Evolutionary conservation across 75 land plant species (phyloP), one percentile per base, ranked within the genome.

Genomic region (Sequoia sempervirens): DNA sequence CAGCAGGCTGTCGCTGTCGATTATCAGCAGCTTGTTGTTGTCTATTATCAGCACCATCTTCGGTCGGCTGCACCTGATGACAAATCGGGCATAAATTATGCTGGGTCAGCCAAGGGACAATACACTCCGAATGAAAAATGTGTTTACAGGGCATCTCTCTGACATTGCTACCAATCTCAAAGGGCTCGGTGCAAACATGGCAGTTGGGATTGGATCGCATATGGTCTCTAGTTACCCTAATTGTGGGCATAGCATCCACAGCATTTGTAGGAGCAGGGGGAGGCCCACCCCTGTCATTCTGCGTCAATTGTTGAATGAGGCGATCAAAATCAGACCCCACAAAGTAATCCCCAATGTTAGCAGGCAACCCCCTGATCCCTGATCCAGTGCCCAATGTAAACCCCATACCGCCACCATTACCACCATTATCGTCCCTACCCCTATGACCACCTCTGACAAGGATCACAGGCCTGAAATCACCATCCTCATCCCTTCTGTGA

Each of bases 191-290:
- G 64, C 94, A 92, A 34, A 92, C 89, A 15, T 91, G 90, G 66
- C 92, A 92, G 46, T 87, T 86, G 3, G 90, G 69, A 79, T 89
- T 88, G 5, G 78, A 82, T 15, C 83, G 73, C 15, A 89, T 83
- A 82, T 91, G 91, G 78, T 83, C 80, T 7, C 83, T 86, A 0
- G 38, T 86, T 26, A 92, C 88, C 82, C 85, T 88, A 36, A 94
- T 52, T 11, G 91, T 91, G 23, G 96, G 95, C 95, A 96, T 89
- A 1, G 93, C 93, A 73, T 96, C 93, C 13, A 96, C 91, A 1
- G 93, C 84, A 38, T 90, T 61, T 52, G 83, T 86, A 8, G 93
- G 80, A 13, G 96, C 95, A 1, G 98, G 95, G 23, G 98, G 90
- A 2, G 98, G 89, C 1, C 93, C 96, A n/a, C 84, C 81, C 43